These are phyloP conservation scores for Penicillium cosmopolitanum DNA, from an alignment of 495 filamentous ascomycete genomes.

Conservation along the genomic window DNA sequence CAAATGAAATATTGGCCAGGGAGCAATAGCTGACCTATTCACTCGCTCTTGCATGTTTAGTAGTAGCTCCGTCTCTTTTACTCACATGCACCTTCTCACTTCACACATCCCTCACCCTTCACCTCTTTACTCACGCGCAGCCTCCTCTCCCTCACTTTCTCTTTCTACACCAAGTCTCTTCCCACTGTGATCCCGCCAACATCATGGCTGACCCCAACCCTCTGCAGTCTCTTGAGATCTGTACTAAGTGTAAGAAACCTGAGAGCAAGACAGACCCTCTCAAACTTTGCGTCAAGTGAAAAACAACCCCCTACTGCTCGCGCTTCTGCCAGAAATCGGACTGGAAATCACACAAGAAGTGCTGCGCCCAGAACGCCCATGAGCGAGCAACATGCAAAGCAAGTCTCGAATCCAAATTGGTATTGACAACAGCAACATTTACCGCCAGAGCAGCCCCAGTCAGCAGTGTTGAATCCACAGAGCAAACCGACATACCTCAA, in stretches of 20 bases:
- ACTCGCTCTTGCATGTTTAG: no score
- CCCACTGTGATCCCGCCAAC: background rate
- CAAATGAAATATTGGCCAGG: no score
- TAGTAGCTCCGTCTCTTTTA: no score
- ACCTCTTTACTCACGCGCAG: no score
- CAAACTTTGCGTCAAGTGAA: conserved; percentile 41
- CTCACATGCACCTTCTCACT: no score
- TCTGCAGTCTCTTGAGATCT: background rate
- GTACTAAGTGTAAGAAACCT: background rate
- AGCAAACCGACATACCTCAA: background rate
- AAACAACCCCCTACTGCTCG: conserved; percentile 46
- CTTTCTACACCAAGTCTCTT: no score
- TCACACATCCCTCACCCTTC: no score
- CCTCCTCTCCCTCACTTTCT: no score
- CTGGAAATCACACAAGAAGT: conserved; percentile 48
- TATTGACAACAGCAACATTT: background rate
- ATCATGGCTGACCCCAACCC: background rate
- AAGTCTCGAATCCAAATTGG: background rate
- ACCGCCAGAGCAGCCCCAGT: background rate
- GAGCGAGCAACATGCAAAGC: background rate
- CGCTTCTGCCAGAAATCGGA: conserved; percentile 48
- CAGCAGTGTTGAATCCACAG: background rate
- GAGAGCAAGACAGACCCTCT: background rate
- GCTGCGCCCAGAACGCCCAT: conserved; percentile 23
- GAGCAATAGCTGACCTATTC: no score